Evolutionary conservation across 2,329 filamentous ascomycete species (phyloP), one percentile per base, ranked within the genome.

Genomic region (Aspergillus fischeri): DNA sequence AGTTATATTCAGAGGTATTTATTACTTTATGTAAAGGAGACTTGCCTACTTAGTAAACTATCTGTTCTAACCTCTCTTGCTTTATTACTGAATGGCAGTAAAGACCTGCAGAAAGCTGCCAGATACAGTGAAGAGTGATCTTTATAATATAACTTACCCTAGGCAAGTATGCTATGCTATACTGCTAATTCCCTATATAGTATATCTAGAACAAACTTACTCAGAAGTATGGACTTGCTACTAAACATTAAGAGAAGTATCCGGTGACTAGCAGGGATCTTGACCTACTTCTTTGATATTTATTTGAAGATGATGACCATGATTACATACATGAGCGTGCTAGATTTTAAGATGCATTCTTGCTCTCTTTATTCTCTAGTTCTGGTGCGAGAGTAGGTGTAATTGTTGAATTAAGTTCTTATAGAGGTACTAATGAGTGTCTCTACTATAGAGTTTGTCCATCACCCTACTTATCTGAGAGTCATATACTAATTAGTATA

Each of bases 191-290:
- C 25, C 25, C 1, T 25, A 4, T 2, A 25, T 25, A 25, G 25
- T 1, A 25, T 25, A 25, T 25, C 25, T 2, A 5, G 3, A 25
- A 25, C 3, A 2, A 25, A 25, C 25, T 25, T 25, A 25, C 25
- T 25, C 25, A 4, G 25, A 25, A 29, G 9, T 29, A 29, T 29
- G 28, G 53, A 8, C 48, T 65, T 0, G 9, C 4, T 25, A 65
- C 49, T 24, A 63, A 64, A 53, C 57, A 53, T n/a, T 11, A 32
- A 50, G 55, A 64, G 51, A 50, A 48, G 9, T 64, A 49, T 32
- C 47, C 41, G 0, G 56, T 64, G 4, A 64, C 17, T 4, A 45
- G 35, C 20, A 64, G 60, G 42, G 62, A 66, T 49, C 59, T 65
- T n/a, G 49, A 63, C 29, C 45, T 57, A 25, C 51, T 64, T 51